phyloP scores from a whole-genome alignment of 192 early-diverging fungal species.

The Coemansia sp. region DNA sequence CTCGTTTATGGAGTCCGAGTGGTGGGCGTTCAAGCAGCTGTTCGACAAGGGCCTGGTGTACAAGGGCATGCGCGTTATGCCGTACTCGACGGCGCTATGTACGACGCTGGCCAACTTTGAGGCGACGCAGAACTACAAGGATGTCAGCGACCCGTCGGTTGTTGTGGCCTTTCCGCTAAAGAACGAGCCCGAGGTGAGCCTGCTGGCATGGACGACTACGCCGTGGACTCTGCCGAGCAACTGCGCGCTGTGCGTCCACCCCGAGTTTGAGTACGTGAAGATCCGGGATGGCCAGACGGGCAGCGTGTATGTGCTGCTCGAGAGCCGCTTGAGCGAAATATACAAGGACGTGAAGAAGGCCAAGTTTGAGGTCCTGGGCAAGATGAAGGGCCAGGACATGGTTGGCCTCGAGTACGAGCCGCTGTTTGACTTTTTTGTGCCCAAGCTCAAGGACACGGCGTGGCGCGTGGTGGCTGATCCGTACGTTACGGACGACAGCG shows the following conservation, averaged over 20 bases:
- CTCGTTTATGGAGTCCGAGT: constrained; percentile 97
- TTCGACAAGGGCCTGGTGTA: constrained; percentile 94
- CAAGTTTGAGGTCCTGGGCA: constrained; percentile 80
- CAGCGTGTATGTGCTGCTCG: constrained; percentile 77
- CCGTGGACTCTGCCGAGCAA: constrained; percentile 98
- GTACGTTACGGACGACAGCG: constrained; percentile 88
- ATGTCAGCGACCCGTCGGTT: constrained; percentile 91
- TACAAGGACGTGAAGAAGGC: constrained; percentile 97
- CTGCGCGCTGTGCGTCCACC: constrained; percentile 89
- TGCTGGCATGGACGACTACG: constrained; percentile 98
- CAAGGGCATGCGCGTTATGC: constrained; percentile 91
- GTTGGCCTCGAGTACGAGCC: constrained; percentile 88
- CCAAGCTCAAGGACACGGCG: constrained; percentile 69
- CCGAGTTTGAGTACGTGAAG: constrained; percentile 93
- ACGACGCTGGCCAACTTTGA: constrained; percentile 98
- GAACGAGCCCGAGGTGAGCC: constrained; percentile 66
- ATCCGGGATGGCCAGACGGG: constrained; percentile 85
- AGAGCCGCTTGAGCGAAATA: constrained; percentile 75
- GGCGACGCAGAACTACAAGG: constrained; percentile 94
- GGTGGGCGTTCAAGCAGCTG: constrained; percentile 99
- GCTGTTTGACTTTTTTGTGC: constrained; percentile 78
- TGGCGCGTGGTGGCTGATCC: constrained; percentile 84
- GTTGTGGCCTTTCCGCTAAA: constrained; percentile 92
- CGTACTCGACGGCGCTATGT: constrained; percentile 86
- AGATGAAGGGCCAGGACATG: constrained; percentile 71